Conservation (phyloP, 1,284 basidiomycete species). For the Erythrobasidium hasegawianum region DNA sequence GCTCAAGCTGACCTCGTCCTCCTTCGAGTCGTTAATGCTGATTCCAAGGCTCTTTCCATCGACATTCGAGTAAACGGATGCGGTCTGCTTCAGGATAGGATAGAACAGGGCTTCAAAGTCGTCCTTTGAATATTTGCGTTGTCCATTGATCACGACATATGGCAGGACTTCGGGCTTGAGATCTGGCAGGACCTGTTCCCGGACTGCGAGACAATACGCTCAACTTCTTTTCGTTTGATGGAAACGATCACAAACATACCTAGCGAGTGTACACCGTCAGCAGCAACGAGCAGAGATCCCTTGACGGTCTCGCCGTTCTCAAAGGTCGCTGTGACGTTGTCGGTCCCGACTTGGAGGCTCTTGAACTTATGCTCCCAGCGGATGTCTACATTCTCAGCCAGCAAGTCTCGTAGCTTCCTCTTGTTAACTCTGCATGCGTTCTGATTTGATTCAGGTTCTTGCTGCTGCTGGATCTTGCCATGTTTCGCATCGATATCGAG, state of each 20-base stretch:
- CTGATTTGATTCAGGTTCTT: not conserved
- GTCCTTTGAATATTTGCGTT: conserved; percentile 5
- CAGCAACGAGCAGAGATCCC: conserved; percentile 5
- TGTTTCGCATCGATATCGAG: not conserved
- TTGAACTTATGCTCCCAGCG: conserved; percentile 14
- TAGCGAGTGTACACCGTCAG: conserved; percentile 30
- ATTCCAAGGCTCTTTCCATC: not conserved
- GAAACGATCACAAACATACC: conserved; percentile 2
- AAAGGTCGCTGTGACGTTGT: not conserved
- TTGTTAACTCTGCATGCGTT: conserved; percentile 16
- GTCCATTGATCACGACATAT: conserved; percentile 30
- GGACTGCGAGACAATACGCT: not conserved
- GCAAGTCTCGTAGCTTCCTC: conserved; percentile 15
- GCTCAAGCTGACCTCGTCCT: conserved; percentile 1
- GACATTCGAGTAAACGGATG: not conserved
- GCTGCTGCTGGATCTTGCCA: not conserved
- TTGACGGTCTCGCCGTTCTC: not conserved
- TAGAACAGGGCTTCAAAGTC: not conserved
- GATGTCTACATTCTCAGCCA: conserved; percentile 13
- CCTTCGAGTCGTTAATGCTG: conserved; percentile 21
- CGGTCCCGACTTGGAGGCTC: not conserved
- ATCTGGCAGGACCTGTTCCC: conserved; percentile 5
- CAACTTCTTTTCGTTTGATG: not conserved
- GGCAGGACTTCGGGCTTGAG: conserved; percentile 28
- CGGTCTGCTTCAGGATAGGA: not conserved